These are phyloP conservation scores for Salix exigua DNA, from an alignment of 345 rosid species.

Conservation along the genomic window DNA sequence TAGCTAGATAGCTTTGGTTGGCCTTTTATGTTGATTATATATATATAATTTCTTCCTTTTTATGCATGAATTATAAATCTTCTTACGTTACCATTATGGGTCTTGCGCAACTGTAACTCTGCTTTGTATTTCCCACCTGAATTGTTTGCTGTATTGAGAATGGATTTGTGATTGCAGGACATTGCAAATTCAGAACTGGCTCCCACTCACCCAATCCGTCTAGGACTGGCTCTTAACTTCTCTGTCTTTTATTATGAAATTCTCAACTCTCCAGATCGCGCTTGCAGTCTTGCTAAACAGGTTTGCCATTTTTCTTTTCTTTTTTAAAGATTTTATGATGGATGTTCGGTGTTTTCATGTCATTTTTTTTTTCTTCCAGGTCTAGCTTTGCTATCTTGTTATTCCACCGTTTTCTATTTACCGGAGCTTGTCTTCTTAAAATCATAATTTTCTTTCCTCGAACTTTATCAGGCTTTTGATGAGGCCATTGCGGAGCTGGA, in stretches of 20 bases:
- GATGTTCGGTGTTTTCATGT: not conserved
- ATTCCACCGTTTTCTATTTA: not conserved
- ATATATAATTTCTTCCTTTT: not conserved
- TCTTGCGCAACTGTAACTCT: not conserved
- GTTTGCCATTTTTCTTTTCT: conserved; percentile 17
- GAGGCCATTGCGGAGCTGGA: conserved; percentile 92
- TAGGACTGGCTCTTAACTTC: conserved; percentile 83
- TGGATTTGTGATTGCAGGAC: conserved; percentile 42
- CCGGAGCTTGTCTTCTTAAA: not conserved
- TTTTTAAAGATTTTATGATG: not conserved
- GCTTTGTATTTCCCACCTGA: not conserved
- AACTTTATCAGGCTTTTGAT: conserved; percentile 61
- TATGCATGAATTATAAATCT: not conserved
- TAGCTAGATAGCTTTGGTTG: not conserved
- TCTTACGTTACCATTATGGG: too few species aligned
- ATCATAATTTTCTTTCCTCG: not conserved
- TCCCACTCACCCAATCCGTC: conserved; percentile 90
- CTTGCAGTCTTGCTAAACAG: conserved; percentile 92
- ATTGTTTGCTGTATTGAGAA: not conserved
- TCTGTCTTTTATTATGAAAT: conserved; percentile 91
- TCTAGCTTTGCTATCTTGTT: too few species aligned
- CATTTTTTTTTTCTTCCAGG: too few species aligned
- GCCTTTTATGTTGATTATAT: not conserved
- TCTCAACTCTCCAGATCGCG: conserved; percentile 88
- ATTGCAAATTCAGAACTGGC: conserved; percentile 80